A percentile compares a stretch with the other conserved stretches of the same genome.
Conservation (phyloP, 371 early-diverging fungal species). For the Mucor irregularis region DNA sequence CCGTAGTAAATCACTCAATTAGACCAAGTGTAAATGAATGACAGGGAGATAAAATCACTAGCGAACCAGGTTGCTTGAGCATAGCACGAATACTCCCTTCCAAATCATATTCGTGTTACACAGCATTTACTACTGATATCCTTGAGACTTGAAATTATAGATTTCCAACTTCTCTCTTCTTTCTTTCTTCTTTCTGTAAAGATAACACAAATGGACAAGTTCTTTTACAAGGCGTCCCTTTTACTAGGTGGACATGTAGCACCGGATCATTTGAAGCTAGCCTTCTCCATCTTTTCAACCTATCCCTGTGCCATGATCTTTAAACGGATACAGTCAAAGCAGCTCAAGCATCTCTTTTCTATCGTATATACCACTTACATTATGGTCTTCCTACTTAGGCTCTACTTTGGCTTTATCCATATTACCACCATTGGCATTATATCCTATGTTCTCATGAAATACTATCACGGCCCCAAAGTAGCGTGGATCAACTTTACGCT, state of each 20-base stretch:
- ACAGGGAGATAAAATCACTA: no score
- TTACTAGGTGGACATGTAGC: conserved; percentile 29
- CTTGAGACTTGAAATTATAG: no score
- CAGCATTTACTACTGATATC: no score
- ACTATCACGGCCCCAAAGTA: conserved; percentile 32
- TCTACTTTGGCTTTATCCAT: conserved; percentile 64
- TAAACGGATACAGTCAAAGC: conserved; percentile 43
- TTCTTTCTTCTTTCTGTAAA: background rate
- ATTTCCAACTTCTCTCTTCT: background rate
- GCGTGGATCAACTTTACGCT: conserved; percentile 70
- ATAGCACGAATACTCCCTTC: no score
- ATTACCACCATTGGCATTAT: conserved; percentile 57
- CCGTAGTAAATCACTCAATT: no score
- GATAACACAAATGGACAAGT: conserved; percentile 18
- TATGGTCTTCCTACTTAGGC: conserved; percentile 60
- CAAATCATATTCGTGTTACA: no score
- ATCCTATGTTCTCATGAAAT: conserved; percentile 58
- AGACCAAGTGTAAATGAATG: no score
- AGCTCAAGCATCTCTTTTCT: conserved; percentile 73
- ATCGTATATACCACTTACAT: conserved; percentile 62
- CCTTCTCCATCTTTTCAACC: conserved; percentile 52
- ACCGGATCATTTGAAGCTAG: conserved; percentile 58
- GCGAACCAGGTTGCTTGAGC: no score
- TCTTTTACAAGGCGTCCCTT: conserved; percentile 21
- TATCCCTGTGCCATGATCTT: conserved; percentile 61